Evolutionary conservation across 2,329 filamentous ascomycete species (phyloP).

Genomic region (Venturiaceae sp.): DNA sequence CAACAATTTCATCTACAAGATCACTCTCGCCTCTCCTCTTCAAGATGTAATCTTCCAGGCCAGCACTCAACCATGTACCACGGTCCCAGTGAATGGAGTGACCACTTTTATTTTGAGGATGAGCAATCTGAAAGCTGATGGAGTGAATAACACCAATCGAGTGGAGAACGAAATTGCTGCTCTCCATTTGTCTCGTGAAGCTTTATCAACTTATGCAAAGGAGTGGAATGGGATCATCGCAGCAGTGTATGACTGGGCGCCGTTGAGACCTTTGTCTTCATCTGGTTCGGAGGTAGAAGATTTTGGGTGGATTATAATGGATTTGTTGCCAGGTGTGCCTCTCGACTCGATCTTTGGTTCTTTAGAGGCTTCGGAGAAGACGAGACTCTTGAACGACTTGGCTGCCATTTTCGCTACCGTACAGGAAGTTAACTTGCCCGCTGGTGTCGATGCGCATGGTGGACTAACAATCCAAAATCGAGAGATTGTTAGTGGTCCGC

Average conservation of each 20-base stretch:
- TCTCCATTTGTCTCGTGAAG: neutral
- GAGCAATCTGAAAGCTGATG: neutral
- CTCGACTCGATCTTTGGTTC: neutral
- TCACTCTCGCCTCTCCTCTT: neutral
- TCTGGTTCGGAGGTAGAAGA: neutral
- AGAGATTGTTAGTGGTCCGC: neutral
- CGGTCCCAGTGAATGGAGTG: neutral
- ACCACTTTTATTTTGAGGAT: neutral
- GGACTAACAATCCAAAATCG: neutral
- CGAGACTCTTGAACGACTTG: neutral
- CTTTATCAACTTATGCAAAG: neutral
- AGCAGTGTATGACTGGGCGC: neutral
- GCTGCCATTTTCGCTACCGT: neutral
- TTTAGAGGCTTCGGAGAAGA: neutral
- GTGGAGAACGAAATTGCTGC: neutral
- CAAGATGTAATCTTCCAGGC: neutral
- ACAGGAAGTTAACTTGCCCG: neutral
- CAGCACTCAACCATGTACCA: neutral
- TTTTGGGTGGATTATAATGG: neutral
- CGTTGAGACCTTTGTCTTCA: neutral
- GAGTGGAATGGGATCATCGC: neutral
- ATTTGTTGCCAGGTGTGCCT: neutral
- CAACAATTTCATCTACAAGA: neutral
- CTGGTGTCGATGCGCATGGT: neutral
- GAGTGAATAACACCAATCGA: neutral